A percentile compares a stretch with the other conserved stretches of the same genome.
These are phyloP conservation scores for Alternaria incomplexa DNA, from an alignment of 2,329 filamentous ascomycete genomes.

Conservation along the genomic window DNA sequence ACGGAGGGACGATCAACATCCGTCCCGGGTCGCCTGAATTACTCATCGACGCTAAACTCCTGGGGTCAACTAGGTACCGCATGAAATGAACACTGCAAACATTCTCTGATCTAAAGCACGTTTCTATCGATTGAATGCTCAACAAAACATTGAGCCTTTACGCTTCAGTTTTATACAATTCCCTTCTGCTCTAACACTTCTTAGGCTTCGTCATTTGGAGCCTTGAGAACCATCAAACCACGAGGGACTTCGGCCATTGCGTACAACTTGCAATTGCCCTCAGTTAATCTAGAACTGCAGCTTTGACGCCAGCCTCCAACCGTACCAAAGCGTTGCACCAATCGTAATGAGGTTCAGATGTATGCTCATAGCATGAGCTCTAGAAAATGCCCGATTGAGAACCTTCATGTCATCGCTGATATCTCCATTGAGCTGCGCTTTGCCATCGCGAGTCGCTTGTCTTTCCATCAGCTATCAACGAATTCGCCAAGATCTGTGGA, in stretches of 20 bases:
- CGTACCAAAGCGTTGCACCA: constrained; percentile 36
- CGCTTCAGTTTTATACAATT: no score
- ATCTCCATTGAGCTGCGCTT: background rate
- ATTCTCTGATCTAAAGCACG: no score
- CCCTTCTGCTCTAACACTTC: no score
- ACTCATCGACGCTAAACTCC: constrained; percentile 1
- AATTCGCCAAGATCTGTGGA: background rate
- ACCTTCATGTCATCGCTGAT: constrained; percentile 24
- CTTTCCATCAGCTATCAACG: background rate
- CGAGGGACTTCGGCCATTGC: no score
- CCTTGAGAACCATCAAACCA: background rate
- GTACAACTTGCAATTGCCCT: background rate
- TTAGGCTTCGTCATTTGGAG: no score
- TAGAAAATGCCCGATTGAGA: constrained; percentile 44
- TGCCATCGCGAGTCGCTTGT: constrained; percentile 26
- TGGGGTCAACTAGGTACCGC: no score
- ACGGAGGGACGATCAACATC: constrained; percentile 9
- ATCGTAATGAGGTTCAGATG: constrained; percentile 52
- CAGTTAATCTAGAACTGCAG: background rate
- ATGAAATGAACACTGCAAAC: no score
- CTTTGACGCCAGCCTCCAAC: background rate
- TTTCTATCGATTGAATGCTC: no score
- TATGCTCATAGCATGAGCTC: constrained; percentile 52
- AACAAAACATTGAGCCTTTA: no score
- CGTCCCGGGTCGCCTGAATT: constrained; percentile 4